Conservation (phyloP, 1,284 basidiomycete genomes). For the Rhodotorula mucilaginosa region DNA sequence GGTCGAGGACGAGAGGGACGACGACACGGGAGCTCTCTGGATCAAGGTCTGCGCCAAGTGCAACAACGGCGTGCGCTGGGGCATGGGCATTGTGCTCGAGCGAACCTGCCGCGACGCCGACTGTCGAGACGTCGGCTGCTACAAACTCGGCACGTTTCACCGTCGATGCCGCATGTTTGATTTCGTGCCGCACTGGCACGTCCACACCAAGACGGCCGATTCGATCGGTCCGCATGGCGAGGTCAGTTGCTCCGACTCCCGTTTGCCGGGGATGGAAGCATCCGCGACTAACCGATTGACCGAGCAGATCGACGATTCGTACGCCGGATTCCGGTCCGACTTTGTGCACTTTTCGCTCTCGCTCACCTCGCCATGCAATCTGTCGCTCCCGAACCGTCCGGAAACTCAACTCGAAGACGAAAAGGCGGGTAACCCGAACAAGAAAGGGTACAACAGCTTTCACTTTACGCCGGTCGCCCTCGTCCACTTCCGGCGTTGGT, state of each 20-base stretch:
- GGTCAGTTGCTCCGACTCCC: conserved; percentile 51
- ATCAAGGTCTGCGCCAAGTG: conserved; percentile 73
- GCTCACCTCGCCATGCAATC: conserved; percentile 61
- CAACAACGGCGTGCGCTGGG: conserved; percentile 84
- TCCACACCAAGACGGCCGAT: conserved; percentile 61
- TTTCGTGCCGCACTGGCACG: conserved; percentile 78
- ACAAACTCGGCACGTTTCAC: conserved; percentile 61
- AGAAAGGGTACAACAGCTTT: conserved; percentile 64
- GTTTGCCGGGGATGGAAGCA: not conserved
- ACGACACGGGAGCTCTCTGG: conserved; percentile 30
- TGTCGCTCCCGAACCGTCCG: conserved; percentile 39
- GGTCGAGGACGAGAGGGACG: not conserved
- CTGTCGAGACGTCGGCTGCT: conserved; percentile 61
- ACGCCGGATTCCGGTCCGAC: conserved; percentile 84
- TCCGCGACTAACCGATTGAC: not conserved
- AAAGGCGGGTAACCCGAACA: conserved; percentile 11
- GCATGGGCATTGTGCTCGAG: conserved; percentile 80
- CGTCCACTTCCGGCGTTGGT: conserved; percentile 91
- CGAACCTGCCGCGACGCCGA: conserved; percentile 71
- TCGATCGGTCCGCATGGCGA: conserved; percentile 52
- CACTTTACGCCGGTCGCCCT: conserved; percentile 85
- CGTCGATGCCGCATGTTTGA: conserved; percentile 76
- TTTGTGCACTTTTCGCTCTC: conserved; percentile 92
- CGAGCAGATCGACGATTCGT: conserved; percentile 65
- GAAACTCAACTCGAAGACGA: conserved; percentile 38